These are phyloP conservation scores for Filobasidium floriforme DNA, from an alignment of 768 basidiomycete species.

Conservation along the genomic window DNA sequence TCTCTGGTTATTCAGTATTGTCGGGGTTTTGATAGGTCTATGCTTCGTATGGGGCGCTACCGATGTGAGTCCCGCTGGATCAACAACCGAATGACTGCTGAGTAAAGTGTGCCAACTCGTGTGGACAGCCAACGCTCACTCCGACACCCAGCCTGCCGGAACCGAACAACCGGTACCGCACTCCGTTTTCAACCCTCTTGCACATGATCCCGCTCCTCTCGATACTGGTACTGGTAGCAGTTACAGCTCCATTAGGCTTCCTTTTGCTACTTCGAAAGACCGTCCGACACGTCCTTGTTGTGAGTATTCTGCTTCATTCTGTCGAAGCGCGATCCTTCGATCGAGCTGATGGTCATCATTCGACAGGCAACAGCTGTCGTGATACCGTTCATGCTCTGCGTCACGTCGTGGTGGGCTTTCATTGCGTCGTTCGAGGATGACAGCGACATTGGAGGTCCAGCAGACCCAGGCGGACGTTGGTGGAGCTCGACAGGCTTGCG, in stretches of 20 bases:
- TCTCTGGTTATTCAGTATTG: conserved; percentile 36
- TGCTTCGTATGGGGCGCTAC: conserved; percentile 44
- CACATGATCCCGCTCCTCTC: conserved; percentile 35
- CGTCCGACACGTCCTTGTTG: conserved; percentile 72
- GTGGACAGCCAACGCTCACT: not conserved
- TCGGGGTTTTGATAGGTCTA: conserved; percentile 37
- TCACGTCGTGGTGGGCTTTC: conserved; percentile 42
- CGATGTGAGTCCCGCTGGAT: conserved; percentile 28
- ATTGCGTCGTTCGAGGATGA: conserved; percentile 39
- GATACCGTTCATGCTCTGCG: conserved; percentile 41
- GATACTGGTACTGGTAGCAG: conserved; percentile 32
- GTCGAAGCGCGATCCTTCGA: conserved; percentile 59
- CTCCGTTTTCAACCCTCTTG: conserved; percentile 31
- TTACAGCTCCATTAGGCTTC: conserved; percentile 38
- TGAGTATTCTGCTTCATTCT: conserved; percentile 57
- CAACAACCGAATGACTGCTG: not conserved
- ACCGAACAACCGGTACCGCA: conserved; percentile 22
- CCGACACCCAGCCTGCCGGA: not conserved
- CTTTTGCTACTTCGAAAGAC: conserved; percentile 62
- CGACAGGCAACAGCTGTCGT: conserved; percentile 32
- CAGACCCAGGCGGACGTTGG: conserved; percentile 30
- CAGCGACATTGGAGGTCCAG: conserved; percentile 28
- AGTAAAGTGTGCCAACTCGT: not conserved
- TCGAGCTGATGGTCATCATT: not conserved
- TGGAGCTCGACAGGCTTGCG: conserved; percentile 54